Evolutionary conservation across 208 protist genomes (phyloP), one percentile per base, ranked within the genome.

Genomic region (Leishmania tarentolae): DNA sequence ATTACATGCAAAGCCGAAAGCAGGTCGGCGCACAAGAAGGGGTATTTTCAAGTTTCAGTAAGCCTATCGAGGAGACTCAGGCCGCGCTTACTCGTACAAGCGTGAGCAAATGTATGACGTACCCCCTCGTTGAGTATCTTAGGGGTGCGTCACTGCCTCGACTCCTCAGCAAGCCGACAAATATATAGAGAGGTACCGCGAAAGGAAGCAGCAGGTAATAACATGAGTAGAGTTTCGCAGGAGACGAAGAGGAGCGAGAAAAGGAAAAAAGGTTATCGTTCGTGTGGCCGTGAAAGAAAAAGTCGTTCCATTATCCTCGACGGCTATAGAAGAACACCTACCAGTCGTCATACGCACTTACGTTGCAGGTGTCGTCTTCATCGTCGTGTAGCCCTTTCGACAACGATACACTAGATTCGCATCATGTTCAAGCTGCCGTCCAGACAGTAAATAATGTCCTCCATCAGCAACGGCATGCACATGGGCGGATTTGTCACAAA

Each of bases 361-460:
- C 7, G 57, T 61, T 50, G 9, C 35, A 57, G 4, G 31, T 40
- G n/a, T 4, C 50, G 50, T 15, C 7, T 17, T 19, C 71, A 17
- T 61, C 31, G 71, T 19, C 24, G 7, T n/a, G 35, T 50, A 44
- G 3, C 19, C 46, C 44, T 75, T 35, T 11, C 0, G 50, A n/a
- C 21, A 75, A 15, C 35, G n/a, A 31, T 40, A 31, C 47, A 17
- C 65, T 79, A 79, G 17, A 17, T 40, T 17, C 63, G 63, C n/a
- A 24, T 44, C 56, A 71, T 46, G n/a, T 72, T 52, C 24, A 79
- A 50, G 8, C 76, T 72, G 7, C 87, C 88, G 47, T 95, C 88
- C 3, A 97, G 72, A 73, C 91, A 94, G 83, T 97, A 97, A 19
- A 97, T 90, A 71, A 97, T 93, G 79, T 97, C 94, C 35, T 97